A percentile compares a stretch with the other conserved stretches of the same genome.
phyloP scores from a whole-genome alignment of 139 green algal species.

The Chlamydomonas eustigma region DNA sequence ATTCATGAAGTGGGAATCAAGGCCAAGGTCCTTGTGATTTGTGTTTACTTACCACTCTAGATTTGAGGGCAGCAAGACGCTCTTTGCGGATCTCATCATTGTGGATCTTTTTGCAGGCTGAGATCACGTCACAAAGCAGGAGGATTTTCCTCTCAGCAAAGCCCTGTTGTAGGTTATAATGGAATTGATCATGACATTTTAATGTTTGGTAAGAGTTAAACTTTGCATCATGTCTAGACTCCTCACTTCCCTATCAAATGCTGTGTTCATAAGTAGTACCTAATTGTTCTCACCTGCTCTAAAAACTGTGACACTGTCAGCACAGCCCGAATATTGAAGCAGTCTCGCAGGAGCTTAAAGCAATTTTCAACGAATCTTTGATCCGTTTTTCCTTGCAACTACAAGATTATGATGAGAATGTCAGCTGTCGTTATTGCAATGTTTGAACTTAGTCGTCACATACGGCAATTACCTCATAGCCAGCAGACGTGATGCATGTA shows the following conservation, averaged over 20 bases:
- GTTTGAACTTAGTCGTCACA: not conserved
- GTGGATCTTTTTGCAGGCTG: conserved; percentile 52
- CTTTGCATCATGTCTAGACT: not conserved
- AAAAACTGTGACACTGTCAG: conserved; percentile 70
- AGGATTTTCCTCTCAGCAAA: conserved; percentile 77
- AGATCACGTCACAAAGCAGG: conserved; percentile 53
- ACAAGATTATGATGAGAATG: not conserved
- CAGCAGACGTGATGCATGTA: conserved; percentile 26
- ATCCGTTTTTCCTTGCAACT: conserved; percentile 74
- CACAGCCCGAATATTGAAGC: conserved; percentile 49
- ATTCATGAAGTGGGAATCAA: not conserved
- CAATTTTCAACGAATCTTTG: conserved; percentile 60
- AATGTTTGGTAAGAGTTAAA: not conserved
- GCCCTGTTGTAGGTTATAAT: conserved; percentile 37
- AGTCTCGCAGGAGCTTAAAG: conserved; percentile 60
- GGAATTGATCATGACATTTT: not conserved
- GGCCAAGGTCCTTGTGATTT: not conserved
- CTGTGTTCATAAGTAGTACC: not conserved
- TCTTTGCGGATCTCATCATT: conserved; percentile 51
- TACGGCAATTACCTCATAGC: conserved; percentile 43
- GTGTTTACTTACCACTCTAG: not conserved
- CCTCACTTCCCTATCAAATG: not conserved
- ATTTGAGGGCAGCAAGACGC: conserved; percentile 43
- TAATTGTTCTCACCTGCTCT: conserved; percentile 41
- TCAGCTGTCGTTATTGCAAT: not conserved